Conservation (phyloP, 148 eudicot species). For the Amaranthus palmeri region DNA sequence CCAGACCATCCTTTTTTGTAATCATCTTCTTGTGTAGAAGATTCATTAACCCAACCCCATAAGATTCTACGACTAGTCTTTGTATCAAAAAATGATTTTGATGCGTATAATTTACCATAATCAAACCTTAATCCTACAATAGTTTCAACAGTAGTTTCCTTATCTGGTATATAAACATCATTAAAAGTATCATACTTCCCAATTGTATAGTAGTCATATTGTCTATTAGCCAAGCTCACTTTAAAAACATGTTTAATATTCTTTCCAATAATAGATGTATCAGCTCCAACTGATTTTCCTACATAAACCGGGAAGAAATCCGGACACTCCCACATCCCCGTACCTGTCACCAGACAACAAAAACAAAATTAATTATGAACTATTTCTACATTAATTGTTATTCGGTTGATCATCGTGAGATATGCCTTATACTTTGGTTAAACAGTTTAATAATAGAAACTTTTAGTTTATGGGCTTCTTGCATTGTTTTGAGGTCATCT, state of each 20-base stretch:
- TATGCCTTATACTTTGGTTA: too few species aligned
- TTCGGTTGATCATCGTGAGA: too few species aligned
- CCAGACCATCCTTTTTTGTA: slow-evolving; percentile 49
- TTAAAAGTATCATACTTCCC: slow-evolving; percentile 34
- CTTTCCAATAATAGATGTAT: slow-evolving; percentile 26
- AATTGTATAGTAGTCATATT: slow-evolving; percentile 38
- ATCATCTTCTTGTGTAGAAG: slow-evolving; percentile 27
- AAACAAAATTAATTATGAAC: too few species aligned
- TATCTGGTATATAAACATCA: slow-evolving; percentile 34
- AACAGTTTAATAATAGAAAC: too few species aligned
- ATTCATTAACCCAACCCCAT: slow-evolving; percentile 51
- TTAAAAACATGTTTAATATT: slow-evolving; percentile 43
- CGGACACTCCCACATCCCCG: slow-evolving; percentile 39
- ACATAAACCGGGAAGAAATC: slow-evolving; percentile 37
- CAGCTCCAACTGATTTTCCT: slow-evolving; percentile 24
- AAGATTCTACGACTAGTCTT: slow-evolving; percentile 35
- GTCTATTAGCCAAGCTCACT: slow-evolving; percentile 27
- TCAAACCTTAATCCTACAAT: slow-evolving; percentile 35
- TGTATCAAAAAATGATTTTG: slow-evolving; percentile 42
- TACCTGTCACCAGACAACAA: too few species aligned
- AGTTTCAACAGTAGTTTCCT: slow-evolving; percentile 26
- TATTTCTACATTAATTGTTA: too few species aligned
- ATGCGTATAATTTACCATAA: slow-evolving; percentile 56
- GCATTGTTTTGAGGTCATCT: too few species aligned
- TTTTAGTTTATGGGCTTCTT: too few species aligned